Conservation (phyloP, 1,139 yeast genomes). For the Yamadazyma kanchanaburiensis region DNA sequence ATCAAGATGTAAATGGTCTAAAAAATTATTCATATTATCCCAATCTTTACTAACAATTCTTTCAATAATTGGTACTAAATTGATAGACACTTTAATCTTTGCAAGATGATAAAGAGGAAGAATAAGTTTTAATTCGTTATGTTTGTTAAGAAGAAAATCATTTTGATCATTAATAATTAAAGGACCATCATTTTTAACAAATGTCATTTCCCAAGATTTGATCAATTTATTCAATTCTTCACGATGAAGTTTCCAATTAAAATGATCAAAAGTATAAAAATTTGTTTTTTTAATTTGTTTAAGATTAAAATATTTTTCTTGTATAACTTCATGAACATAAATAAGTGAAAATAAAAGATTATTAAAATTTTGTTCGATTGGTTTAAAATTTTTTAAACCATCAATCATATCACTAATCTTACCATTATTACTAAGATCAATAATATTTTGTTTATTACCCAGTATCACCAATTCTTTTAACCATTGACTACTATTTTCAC, state of each 20-base stretch:
- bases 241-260: conserved; percentile 66
- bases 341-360: conserved; percentile 65
- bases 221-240: conserved; percentile 47
- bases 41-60: conserved; percentile 62
- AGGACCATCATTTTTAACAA: conserved; percentile 58
- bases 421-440: conserved; percentile 58
- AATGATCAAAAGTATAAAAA: conserved; percentile 20
- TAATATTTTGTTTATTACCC: conserved; percentile 18
- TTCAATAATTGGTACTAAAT: conserved; percentile 55
- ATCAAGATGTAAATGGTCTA: conserved; percentile 42
- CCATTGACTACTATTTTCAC: conserved; percentile 62
- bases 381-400: conserved; percentile 43
- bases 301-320: conserved; percentile 32
- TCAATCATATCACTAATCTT: conserved; percentile 47
- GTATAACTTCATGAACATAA: conserved; percentile 71
- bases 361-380: conserved; percentile 46
- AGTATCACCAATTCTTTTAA: conserved; percentile 14
- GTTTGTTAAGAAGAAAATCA: conserved; percentile 44
- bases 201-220: conserved; percentile 64
- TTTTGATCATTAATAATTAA: conserved; percentile 52
- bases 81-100: conserved; percentile 57
- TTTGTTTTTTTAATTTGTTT: conserved; percentile 6
- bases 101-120: conserved; percentile 64
- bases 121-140: conserved; percentile 58
- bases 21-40: conserved; percentile 55